Evolutionary conservation across 1,284 basidiomycete genomes (phyloP), one percentile per base, ranked within the genome.

Genomic region (Ustilago xerochloae): DNA sequence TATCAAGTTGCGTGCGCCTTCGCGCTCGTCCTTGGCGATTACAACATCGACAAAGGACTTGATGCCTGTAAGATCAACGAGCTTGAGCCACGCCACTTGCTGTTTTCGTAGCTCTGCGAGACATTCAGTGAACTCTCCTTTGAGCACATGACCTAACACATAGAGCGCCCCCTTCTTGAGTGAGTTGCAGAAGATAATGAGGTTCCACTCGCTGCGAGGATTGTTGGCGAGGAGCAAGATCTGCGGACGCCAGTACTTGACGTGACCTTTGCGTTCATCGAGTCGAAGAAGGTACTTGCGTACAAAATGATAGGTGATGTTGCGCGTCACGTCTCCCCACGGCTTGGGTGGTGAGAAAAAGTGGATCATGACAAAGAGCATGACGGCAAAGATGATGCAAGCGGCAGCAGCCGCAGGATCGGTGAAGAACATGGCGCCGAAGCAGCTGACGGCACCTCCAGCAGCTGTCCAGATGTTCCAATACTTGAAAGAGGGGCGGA

Each of bases 141-240:
- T 83, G 62, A 84, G 68, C 20, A 83, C 79, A 48, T 84, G 82
- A 9, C 80, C 82, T 3, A 84, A 71, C 9, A 84, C 74, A 50
- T 84, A 84, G 24, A 84, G 72, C 2, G 81, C 81, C 18, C 82
- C 82, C 43, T 84, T 84, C 54, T 84, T 84, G 36, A 84, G 79
- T 51, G 79, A 80, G 59, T 84, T 84, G 80, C 82, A 84, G 47
- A 84, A 84, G 65, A 84, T 84, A 69, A 84, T 83, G 45, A 83
- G 61, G 63, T 84, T 84, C 81, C 80, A 83, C 50, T 84, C 82
- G 49, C 71, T 75, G 38, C 80, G 66, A 18, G 82, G 80, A 33
- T 84, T 81, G 76, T 84, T 84, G 35, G 81, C 81, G 5, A 84
- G 64, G 28, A 84, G 69, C 43, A 84, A 56, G 54, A 84, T 79